Evolutionary conservation across 164 flowering plant genomes (phyloP).

Genomic region (Buxus sempervirens): DNA sequence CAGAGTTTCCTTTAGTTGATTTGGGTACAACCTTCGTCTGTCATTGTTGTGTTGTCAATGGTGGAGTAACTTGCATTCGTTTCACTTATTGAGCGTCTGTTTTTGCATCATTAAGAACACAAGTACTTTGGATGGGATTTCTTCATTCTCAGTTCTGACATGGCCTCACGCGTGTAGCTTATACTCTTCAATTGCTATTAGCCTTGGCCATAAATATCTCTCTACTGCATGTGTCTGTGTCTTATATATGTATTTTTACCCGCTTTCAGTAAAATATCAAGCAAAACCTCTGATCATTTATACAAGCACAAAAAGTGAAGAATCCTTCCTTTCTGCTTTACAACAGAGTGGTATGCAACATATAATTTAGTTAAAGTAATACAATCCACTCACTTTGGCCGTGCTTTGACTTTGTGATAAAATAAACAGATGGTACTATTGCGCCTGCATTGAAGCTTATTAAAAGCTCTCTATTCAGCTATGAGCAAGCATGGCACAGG

Average conservation of each 20-base stretch:
- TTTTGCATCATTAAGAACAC: no score
- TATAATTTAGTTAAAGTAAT: neutral
- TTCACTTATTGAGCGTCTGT: no score
- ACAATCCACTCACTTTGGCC: neutral
- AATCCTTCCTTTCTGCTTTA: slow-evolving; percentile 73
- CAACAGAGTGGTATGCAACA: slow-evolving; percentile 63
- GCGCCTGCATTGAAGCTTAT: slow-evolving; percentile 70
- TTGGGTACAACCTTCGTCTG: slow-evolving; percentile 44
- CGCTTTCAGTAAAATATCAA: slow-evolving; percentile 75
- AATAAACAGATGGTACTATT: slow-evolving; percentile 58
- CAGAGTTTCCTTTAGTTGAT: slow-evolving; percentile 70
- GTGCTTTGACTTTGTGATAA: slow-evolving; percentile 16
- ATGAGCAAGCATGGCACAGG: slow-evolving; percentile 99
- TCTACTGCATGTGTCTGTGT: neutral
- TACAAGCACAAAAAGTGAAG: slow-evolving; percentile 92
- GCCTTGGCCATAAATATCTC: neutral
- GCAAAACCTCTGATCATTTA: slow-evolving; percentile 76
- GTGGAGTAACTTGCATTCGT: no score
- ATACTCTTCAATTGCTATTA: neutral
- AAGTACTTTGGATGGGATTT: no score
- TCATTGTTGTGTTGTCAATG: neutral
- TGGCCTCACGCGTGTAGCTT: neutral
- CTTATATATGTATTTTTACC: neutral
- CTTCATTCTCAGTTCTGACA: no score
- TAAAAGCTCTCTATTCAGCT: slow-evolving; percentile 92